Base-by-base conservation (phyloP, 2,329 filamentous ascomycete genomes). In the Mycocentrospora acerina region DNA sequence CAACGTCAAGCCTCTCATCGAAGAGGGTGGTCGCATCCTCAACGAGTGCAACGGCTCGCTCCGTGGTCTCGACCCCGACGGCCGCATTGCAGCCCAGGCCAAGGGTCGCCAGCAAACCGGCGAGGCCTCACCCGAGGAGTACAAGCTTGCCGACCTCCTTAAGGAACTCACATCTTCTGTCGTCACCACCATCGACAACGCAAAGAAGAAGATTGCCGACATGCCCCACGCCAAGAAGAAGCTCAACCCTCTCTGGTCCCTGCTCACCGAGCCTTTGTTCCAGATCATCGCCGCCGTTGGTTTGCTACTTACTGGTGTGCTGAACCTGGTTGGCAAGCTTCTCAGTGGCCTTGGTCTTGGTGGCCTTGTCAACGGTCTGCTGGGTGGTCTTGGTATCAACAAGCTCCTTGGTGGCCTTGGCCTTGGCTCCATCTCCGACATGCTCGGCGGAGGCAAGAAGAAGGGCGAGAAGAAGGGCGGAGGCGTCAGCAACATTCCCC, bases 191-290 rank as follows among this genome's bases (percentile, higher is more conserved):
- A 91, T 96, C 54, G 90, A 96, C 61, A 83, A 85, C 48, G 86
- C 87, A 17, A 93, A 90, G 81, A 87, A 85, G 73, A 87, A 88
- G 75, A 86, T 95, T 45, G 82, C 86, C 60, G 86, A 88, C 61
- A 93, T 95, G 87, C 90, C 90, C 5, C 86, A 94, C 53, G 90
- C 89, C 29, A 94, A 95, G 84, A 91, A 95, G 78, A 84, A 91
- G 74, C 78, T 95, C 44, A 95, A 91, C 72, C 90, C 90, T 9
- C 81, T 96, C 19, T 95, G 90, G 89, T 82, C 75, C 19, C 75
- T 95, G 32, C 74, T 93, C 51, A 82, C 82, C 24, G 88, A 95
- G 75, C 90, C 90, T 9, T 74, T 95, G 15, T 88, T 90, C 78
- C 90, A 96, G 77, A 95, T 95, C 63, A 79, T 95, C 32, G 88